Base-by-base conservation (phyloP, 78 protist species). In the Andalucia godoyi region DNA sequence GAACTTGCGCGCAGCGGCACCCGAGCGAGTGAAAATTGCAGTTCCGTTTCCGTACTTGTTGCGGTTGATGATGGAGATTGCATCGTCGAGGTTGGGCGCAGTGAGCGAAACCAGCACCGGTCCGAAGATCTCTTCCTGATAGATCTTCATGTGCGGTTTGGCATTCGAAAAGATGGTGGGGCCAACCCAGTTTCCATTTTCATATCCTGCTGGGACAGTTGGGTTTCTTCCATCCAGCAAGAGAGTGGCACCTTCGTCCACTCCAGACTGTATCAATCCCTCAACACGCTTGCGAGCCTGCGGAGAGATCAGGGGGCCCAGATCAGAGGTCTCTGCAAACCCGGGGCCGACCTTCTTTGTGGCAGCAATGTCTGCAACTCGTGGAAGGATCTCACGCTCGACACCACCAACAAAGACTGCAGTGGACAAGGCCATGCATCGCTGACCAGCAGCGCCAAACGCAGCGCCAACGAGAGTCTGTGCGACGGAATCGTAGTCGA, bases 11-110 rank as follows among this genome's bases (percentile, higher is more conserved):
- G 98, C 95, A 23, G 79, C 77, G 34, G 95, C 87, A 36, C 99
- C 99, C 0, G 73, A 65, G 42, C 58, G 23, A 2, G 99, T 95
- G 84, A 95, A 95, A 72, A 95, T 76, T 37, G 99, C 95, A 12
- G 95, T 86, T 53, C 99, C 99, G 76, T 95, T 95, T 59, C 99
- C 99, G 75, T 88, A 92, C 46, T 85, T 90, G 83, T 90, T 95
- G 50, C 21, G n/a, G 86, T 95, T 95, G 77, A 93, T 75, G 27
- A 88, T 53, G 46, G 51, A 55, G 68, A 92, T 90, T 66, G 99
- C 99, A 18, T 95, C 96, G 41, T 92, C 99, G 40, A 95, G 81
- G 34, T 83, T 81, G 54, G 84, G 94, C 23, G 49, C 90, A 13
- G 53, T 27, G 37, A 86, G 52, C 72, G 68, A 63, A 17, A 74